Conservation (phyloP, 208 protist species). For the Trypanosoma boissoni region DNA sequence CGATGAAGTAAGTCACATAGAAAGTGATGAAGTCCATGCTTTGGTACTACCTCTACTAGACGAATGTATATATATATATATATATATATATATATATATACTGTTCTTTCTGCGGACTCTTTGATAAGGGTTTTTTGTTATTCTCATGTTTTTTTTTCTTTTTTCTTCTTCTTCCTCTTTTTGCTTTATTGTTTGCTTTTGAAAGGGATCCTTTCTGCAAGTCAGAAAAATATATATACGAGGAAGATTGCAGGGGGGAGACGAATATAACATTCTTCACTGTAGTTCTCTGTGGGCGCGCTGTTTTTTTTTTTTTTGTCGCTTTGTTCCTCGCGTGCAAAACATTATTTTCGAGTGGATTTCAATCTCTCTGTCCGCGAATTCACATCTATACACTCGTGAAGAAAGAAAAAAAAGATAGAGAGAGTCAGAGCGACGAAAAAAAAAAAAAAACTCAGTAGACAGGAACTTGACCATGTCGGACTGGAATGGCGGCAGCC, state of each 20-base stretch:
- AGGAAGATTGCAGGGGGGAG: background rate
- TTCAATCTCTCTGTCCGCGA: background rate
- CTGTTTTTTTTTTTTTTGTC: background rate
- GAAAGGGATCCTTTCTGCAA: too few species aligned
- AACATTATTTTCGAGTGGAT: background rate
- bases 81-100: too few species aligned
- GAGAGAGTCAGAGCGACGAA: background rate
- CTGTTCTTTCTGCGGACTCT: slow-evolving; percentile 6
- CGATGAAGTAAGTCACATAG: too few species aligned
- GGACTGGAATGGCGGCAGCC: slow-evolving; percentile 8
- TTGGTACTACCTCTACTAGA: too few species aligned
- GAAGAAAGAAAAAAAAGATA: background rate
- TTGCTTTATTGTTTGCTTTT: too few species aligned
- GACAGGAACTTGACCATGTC: slow-evolving; percentile 1
- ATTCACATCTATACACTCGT: background rate
- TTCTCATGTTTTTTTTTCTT: slow-evolving; percentile 24
- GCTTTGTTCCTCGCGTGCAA: background rate
- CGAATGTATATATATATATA: too few species aligned
- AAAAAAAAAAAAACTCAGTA: too few species aligned
- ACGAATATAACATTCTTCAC: too few species aligned
- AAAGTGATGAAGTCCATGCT: too few species aligned
- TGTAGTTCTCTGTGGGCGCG: too few species aligned
- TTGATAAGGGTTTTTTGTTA: slow-evolving; percentile 13
- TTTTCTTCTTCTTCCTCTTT: background rate
- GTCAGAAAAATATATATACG: background rate